Base-by-base conservation (phyloP, 2,329 filamentous ascomycete species). In the Macrophomina tecta region DNA sequence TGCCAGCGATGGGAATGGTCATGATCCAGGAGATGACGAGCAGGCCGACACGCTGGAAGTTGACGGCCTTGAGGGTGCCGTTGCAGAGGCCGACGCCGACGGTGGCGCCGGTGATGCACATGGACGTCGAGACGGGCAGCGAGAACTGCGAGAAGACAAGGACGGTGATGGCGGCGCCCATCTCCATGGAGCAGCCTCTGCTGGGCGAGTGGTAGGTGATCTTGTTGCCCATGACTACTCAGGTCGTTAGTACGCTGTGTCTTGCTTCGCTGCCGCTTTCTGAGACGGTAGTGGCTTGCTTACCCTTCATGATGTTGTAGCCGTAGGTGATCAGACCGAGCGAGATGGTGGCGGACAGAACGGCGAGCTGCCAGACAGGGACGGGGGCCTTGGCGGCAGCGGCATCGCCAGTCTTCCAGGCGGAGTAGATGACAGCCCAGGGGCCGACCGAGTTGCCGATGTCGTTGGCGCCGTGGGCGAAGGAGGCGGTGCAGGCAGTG, bases 1-100 rank as follows among this genome's bases (percentile, higher is more conserved):
- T 86, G 18, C 86, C 87, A 6, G 87, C 87, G 69, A 89, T 82
- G 34, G 87, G 88, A 52, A 90, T 87, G 2, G 87, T 90, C 72
- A 83, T 79, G 73, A 91, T 83, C 88, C 91, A 93, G 0, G 87
- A 87, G 65, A 91, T 79, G 61, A 90, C 72, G 68, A 93, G 76
- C 7, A 92, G 86, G 49, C 84, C 86, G 9, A 93, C 88, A 76
- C 89, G 88, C 79, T 92, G 76, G 71, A 72, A 93, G 84, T 93
- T 93, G 73, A 93, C 88, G 1, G 91, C 90, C 80, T 87, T 90
- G 67, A 87, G 69, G 34, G 85, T 88, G 40, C 90, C 90, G 76
- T 92, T 93, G 84, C 90, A 92, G 23, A 93, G 87, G 74, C 90
- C 90, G 58, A 93, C 91, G 68, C 91, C 91, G 52, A 93, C 89